Conservation (phyloP, 2,329 filamentous ascomycete genomes). For the Hypomyces perniciosus region DNA sequence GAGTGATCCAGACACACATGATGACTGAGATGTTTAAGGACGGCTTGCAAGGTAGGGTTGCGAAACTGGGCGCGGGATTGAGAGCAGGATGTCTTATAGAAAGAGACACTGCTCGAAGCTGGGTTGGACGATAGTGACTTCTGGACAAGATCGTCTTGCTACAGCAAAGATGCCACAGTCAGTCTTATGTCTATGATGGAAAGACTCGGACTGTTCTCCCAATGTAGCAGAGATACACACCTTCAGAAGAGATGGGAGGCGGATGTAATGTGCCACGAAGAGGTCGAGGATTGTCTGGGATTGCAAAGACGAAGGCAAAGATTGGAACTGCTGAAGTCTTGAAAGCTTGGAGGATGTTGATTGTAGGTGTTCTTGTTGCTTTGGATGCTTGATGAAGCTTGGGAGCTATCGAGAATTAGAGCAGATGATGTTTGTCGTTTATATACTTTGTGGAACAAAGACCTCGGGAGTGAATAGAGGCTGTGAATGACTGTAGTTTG, state of each 20-base stretch:
- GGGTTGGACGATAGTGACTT: not conserved
- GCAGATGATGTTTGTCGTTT: conserved; percentile 10
- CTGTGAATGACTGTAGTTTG: conserved; percentile 13
- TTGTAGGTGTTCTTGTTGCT: conserved; percentile 1
- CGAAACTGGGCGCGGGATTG: not conserved
- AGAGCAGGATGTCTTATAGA: not conserved
- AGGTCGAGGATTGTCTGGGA: not conserved
- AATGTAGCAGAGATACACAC: not conserved
- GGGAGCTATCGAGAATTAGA: conserved; percentile 4
- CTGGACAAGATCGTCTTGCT: not conserved
- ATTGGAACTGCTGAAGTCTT: not conserved
- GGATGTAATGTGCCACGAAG: not conserved
- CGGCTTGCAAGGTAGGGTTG: not conserved
- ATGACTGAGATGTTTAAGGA: conserved; percentile 12
- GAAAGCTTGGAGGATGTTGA: not conserved
- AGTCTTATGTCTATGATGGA: not conserved
- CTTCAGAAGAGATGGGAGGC: not conserved
- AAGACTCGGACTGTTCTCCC: not conserved
- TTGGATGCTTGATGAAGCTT: conserved; percentile 8
- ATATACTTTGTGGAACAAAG: conserved; percentile 12
- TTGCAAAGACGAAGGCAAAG: not conserved
- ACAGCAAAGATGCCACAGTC: not conserved
- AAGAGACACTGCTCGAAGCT: not conserved
- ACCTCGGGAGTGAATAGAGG: conserved; percentile 9
- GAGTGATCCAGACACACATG: conserved; percentile 31